Evolutionary conservation across 371 early-diverging fungal species (phyloP).

Genomic region (Smittium mucronatum): DNA sequence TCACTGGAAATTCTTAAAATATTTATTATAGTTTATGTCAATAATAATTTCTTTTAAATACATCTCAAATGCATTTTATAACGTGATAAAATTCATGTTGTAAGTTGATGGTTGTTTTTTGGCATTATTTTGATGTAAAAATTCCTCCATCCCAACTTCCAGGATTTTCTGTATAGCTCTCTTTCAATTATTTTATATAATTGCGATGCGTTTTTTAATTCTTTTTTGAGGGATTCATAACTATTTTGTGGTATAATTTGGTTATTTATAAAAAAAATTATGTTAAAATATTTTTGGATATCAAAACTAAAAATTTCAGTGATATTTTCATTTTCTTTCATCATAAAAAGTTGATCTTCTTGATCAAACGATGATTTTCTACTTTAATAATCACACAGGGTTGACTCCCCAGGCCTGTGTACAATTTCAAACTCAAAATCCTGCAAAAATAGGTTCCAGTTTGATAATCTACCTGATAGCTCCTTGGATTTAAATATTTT

Average conservation of each 20-base stretch:
- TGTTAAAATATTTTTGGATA: not conserved
- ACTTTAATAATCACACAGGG: not conserved
- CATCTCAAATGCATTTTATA: not conserved
- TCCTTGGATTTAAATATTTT: not conserved
- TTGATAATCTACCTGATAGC: not conserved
- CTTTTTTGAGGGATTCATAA: constrained; percentile 3
- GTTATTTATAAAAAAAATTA: constrained; percentile 2
- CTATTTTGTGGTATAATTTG: not conserved
- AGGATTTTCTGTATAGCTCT: constrained; percentile 1
- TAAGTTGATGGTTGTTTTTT: not conserved
- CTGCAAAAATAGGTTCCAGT: not conserved
- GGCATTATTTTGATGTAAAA: constrained; percentile 3
- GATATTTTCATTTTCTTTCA: not conserved
- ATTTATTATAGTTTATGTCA: not conserved
- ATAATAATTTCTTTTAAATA: not conserved
- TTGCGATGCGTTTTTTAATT: not conserved
- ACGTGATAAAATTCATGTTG: constrained; percentile 6
- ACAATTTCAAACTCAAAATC: constrained; percentile 8
- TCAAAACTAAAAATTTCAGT: constrained; percentile 3
- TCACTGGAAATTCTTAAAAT: not conserved
- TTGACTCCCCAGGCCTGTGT: not conserved
- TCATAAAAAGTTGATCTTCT: not conserved
- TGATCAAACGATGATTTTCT: not conserved
- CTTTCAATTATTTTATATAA: constrained; percentile 5
- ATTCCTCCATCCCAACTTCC: not conserved